These are phyloP conservation scores for Stentor coeruleus DNA, from an alignment of 73 alveolate species.

Conservation along the genomic window DNA sequence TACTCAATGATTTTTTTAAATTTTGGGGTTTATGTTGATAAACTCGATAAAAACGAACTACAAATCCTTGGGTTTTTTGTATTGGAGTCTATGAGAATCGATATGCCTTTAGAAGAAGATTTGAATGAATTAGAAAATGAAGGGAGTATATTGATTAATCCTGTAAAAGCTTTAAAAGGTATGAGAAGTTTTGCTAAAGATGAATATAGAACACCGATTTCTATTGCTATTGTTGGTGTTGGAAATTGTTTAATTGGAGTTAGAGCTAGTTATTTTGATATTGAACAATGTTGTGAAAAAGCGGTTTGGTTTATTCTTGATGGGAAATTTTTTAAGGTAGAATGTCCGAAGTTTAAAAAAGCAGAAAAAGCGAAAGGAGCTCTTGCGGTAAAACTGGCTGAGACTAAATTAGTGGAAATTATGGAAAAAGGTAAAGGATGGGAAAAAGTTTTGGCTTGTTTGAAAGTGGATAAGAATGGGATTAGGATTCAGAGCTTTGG, in stretches of 20 bases:
- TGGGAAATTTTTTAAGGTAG: not conserved
- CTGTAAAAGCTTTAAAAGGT: not conserved
- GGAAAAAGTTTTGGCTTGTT: not conserved
- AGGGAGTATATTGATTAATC: not conserved
- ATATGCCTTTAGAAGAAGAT: not conserved
- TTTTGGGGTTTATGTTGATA: conserved; percentile 2
- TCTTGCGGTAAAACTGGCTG: not conserved
- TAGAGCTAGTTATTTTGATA: not conserved
- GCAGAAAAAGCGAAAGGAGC: not conserved
- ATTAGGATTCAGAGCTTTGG: not conserved
- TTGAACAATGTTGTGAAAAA: not conserved
- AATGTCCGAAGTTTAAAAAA: not conserved
- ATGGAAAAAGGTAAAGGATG: conserved; percentile 14
- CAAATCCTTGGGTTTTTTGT: conserved; percentile 11
- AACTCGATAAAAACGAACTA: not conserved
- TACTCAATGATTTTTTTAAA: not conserved
- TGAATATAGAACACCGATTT: not conserved
- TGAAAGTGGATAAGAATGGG: not conserved
- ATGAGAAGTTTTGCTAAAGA: not conserved
- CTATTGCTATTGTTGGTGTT: not conserved
- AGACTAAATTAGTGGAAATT: conserved; percentile 1
- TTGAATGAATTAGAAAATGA: not conserved
- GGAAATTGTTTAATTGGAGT: not conserved
- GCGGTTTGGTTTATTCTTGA: not conserved
- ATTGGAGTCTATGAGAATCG: not conserved